These are phyloP conservation scores for Ganoderma resinaceum DNA, from an alignment of 1,284 basidiomycete species.

Conservation along the genomic window DNA sequence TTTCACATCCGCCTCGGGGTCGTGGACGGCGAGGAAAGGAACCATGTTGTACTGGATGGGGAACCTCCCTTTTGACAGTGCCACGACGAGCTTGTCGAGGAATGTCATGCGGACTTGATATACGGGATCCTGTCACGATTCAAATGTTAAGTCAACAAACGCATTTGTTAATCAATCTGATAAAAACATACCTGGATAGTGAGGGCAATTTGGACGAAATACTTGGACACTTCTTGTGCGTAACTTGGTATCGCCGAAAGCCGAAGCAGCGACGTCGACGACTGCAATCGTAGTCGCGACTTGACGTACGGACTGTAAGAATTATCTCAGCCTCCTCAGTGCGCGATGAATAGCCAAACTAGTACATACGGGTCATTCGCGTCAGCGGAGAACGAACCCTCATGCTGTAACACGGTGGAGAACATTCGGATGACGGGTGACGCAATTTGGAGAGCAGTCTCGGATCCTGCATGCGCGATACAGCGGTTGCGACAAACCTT, in stretches of 20 bases:
- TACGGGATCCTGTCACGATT: constrained; percentile 73
- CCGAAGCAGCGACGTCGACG: constrained; percentile 84
- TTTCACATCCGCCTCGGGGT: constrained; percentile 88
- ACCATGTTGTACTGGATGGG: constrained; percentile 82
- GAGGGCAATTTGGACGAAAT: constrained; percentile 78
- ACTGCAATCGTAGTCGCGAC: constrained; percentile 81
- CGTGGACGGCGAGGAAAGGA: constrained; percentile 89
- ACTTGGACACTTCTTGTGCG: constrained; percentile 62
- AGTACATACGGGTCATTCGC: constrained; percentile 69
- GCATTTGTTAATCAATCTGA: background rate
- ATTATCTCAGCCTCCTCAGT: constrained; percentile 6
- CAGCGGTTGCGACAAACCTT: constrained; percentile 85
- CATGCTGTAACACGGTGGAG: constrained; percentile 67
- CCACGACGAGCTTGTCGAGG: constrained; percentile 75
- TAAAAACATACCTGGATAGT: constrained; percentile 69
- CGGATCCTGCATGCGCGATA: constrained; percentile 67
- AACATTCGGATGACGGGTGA: constrained; percentile 82
- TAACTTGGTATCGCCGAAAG: constrained; percentile 73
- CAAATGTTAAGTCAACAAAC: background rate
- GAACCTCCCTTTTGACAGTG: constrained; percentile 69
- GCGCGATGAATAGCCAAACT: background rate
- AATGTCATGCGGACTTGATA: constrained; percentile 87
- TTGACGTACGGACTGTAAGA: constrained; percentile 59
- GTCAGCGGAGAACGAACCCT: constrained; percentile 68
- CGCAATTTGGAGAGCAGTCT: constrained; percentile 70